Conservation (phyloP, 2,329 filamentous ascomycete species). For the Alternaria sp. region DNA sequence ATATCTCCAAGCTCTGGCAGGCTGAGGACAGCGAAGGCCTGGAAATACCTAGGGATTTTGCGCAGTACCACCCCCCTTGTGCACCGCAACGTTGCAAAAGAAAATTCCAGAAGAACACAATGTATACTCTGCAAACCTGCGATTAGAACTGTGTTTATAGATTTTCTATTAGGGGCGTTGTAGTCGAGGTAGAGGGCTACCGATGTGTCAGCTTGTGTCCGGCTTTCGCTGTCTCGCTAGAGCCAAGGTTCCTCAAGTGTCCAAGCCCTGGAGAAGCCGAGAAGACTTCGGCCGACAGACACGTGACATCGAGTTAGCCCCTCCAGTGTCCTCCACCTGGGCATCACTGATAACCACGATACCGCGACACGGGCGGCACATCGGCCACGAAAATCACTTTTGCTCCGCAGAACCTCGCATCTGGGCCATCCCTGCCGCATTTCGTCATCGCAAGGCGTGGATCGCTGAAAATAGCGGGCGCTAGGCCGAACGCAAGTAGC, state of each 20-base stretch:
- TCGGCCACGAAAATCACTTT: neutral
- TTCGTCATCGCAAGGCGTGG: neutral
- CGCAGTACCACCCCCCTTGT: neutral
- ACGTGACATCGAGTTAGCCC: neutral
- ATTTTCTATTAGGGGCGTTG: neutral
- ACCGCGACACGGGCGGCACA: neutral
- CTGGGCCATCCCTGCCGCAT: neutral
- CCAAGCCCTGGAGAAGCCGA: neutral
- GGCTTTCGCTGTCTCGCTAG: neutral
- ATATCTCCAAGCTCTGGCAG: neutral
- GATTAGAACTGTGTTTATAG: fast-evolving
- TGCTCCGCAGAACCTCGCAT: neutral
- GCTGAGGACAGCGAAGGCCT: neutral
- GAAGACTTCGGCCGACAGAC: neutral
- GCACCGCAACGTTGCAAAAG: neutral
- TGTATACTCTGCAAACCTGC: neutral
- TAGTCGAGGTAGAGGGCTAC: neutral
- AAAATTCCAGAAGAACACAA: neutral
- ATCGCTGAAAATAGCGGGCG: neutral
- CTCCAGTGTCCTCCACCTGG: neutral
- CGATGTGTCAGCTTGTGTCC: neutral
- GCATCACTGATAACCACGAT: neutral
- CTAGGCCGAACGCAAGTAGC: neutral
- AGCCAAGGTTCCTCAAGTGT: neutral
- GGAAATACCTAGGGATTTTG: neutral